Percentiles rank a stretch among this genome's conserved stretches.
Evolutionary conservation across 1,139 yeast genomes (phyloP).

Genomic region (Lodderomyces beijingensis): DNA sequence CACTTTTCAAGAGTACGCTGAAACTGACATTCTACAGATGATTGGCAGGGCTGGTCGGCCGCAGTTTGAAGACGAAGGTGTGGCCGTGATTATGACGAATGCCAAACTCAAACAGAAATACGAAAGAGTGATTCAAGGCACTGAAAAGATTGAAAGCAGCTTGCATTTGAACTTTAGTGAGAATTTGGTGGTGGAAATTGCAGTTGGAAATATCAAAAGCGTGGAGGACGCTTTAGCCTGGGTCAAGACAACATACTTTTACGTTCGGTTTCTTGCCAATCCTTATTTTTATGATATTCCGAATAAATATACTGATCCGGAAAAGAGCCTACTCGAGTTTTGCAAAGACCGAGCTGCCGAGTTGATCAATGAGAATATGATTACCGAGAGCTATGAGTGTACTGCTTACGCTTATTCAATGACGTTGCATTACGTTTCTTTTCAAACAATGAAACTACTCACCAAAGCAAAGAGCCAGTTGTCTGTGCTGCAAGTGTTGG

Average conservation of each 20-base stretch:
- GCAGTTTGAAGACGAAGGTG: constrained; percentile 49
- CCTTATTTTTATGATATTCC: constrained; percentile 35
- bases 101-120: constrained; percentile 28
- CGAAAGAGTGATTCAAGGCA: constrained; percentile 39
- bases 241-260: constrained; percentile 50
- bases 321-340: constrained; percentile 23
- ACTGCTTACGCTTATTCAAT: constrained; percentile 42
- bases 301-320: constrained; percentile 12
- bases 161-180: constrained; percentile 43
- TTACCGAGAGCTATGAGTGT: constrained; percentile 18
- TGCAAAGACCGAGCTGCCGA: constrained; percentile 25
- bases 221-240: constrained; percentile 41
- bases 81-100: constrained; percentile 50
- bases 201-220: constrained; percentile 36
- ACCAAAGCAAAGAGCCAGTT: constrained; percentile 14
- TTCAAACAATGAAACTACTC: constrained; percentile 36
- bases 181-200: constrained; percentile 47
- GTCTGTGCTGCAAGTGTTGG: constrained; percentile 20
- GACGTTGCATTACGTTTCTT: constrained; percentile 42
- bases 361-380: constrained; percentile 23
- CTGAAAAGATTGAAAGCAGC: constrained; percentile 46
- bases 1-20: constrained; percentile 48
- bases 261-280: constrained; percentile 37
- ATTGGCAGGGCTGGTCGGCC: constrained; percentile 60
- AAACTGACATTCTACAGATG: constrained; percentile 57